Percentiles rank a stretch among this genome's conserved stretches.
phyloP scores from a whole-genome alignment of 208 protist genomes.

The Histomonas meleagridis region DNA sequence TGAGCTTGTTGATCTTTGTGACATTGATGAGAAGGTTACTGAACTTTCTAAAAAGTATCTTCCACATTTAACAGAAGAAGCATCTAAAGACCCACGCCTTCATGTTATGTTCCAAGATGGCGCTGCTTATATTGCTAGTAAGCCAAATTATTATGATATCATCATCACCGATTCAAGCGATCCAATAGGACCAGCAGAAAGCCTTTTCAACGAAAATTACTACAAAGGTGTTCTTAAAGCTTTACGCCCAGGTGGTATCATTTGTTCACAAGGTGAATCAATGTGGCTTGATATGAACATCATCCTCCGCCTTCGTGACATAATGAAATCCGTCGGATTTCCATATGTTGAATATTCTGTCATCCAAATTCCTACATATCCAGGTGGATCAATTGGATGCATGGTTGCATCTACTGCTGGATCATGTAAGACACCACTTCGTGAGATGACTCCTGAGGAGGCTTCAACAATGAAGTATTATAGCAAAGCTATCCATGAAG shows the following conservation, averaged over 20 bases:
- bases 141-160: neutral
- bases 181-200: constrained; percentile 10
- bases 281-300: neutral
- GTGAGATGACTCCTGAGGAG: neutral
- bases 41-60: neutral
- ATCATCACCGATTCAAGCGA: constrained; percentile 18
- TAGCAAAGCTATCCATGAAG: neutral
- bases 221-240: neutral
- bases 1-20: neutral
- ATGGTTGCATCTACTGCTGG: neutral
- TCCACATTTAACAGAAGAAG: neutral
- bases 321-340: neutral
- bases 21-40: constrained; percentile 23
- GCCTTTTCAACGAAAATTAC: neutral
- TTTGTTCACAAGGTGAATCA: neutral
- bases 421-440: neutral
- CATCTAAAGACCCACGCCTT: neutral
- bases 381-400: neutral
- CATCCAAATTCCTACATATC: neutral
- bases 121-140: neutral
- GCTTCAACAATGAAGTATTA: neutral
- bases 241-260: neutral
- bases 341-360: neutral
- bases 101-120: constrained; percentile 5
- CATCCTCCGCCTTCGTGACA: neutral